These are phyloP conservation scores for Aspergillus luchuensis DNA, from an alignment of 2,329 filamentous ascomycete species.

Conservation along the genomic window DNA sequence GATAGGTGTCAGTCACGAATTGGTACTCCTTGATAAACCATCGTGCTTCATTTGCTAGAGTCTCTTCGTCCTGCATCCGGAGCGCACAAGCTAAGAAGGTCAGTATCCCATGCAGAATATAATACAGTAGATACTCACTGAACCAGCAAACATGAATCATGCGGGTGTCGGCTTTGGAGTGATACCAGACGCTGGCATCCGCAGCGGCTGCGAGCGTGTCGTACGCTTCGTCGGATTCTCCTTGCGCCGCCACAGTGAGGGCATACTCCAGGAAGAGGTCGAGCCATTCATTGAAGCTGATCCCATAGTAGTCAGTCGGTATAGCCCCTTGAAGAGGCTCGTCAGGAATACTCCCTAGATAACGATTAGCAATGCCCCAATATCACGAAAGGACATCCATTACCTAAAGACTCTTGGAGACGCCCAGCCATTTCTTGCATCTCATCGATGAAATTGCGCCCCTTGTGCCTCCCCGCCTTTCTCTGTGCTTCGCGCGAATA, in stretches of 20 bases:
- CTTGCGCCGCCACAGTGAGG: conserved; percentile 69
- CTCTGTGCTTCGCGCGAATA: conserved; percentile 47
- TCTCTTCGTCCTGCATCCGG: conserved; percentile 73
- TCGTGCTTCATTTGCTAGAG: conserved; percentile 72
- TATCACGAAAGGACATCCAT: background rate
- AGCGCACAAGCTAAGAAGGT: conserved; percentile 70
- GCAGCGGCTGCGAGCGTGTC: conserved; percentile 75
- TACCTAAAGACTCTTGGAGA: conserved; percentile 47
- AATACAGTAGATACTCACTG: conserved; percentile 49
- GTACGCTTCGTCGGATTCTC: conserved; percentile 72
- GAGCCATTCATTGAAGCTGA: conserved; percentile 82
- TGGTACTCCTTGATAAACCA: conserved; percentile 83
- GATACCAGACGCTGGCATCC: conserved; percentile 80
- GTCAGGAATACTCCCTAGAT: conserved; percentile 25
- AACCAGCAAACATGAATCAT: conserved; percentile 77
- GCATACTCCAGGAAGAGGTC: conserved; percentile 89
- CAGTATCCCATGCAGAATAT: background rate
- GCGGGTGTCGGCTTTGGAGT: conserved; percentile 67
- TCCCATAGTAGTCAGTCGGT: conserved; percentile 68
- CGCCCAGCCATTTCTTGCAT: conserved; percentile 48
- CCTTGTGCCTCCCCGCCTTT: conserved; percentile 39
- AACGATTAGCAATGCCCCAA: conserved; percentile 17
- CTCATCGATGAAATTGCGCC: conserved; percentile 43
- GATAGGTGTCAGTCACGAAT: conserved; percentile 78
- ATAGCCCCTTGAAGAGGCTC: conserved; percentile 37